phyloP scores from a whole-genome alignment of 1,284 basidiomycete species.

The Melanopsichium pennsylvanicum region DNA sequence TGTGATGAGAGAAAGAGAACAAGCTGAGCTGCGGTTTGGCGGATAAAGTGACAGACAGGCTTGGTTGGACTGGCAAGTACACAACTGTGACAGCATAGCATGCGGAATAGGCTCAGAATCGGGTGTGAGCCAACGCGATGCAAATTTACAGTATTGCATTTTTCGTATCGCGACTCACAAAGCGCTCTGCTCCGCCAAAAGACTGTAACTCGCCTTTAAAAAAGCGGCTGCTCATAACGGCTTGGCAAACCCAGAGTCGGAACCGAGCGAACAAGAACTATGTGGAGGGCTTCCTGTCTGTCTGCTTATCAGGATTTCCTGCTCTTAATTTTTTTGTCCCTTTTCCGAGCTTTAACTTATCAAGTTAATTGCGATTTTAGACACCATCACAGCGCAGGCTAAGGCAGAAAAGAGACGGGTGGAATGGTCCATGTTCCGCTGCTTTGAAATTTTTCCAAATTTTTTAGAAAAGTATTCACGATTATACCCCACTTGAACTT shows the following conservation, averaged over 20 bases:
- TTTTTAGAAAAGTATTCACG: too few species aligned
- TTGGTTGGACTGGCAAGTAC: too few species aligned
- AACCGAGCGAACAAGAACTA: constrained; percentile 3
- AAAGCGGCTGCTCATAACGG: too few species aligned
- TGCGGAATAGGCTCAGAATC: too few species aligned
- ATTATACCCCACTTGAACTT: too few species aligned
- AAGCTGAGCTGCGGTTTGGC: too few species aligned
- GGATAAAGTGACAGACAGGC: constrained; percentile 3
- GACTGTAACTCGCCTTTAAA: constrained; percentile 4
- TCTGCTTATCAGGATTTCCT: not conserved
- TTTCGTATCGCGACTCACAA: too few species aligned
- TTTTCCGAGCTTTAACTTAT: constrained; percentile 1
- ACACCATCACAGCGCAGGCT: not conserved
- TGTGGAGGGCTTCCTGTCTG: too few species aligned
- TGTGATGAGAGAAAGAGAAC: constrained; percentile 17
- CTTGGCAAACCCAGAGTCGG: too few species aligned
- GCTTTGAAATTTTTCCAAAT: constrained; percentile 22
- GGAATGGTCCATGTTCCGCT: constrained; percentile 20
- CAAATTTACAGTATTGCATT: too few species aligned
- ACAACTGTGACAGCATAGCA: too few species aligned
- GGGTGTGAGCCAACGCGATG: too few species aligned
- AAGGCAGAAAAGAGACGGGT: constrained; percentile 3
- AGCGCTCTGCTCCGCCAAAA: constrained; percentile 1
- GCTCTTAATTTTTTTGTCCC: not conserved
- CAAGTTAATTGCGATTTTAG: not conserved